phyloP scores from a whole-genome alignment of 1,284 basidiomycete species.

The Athelia sp. region DNA sequence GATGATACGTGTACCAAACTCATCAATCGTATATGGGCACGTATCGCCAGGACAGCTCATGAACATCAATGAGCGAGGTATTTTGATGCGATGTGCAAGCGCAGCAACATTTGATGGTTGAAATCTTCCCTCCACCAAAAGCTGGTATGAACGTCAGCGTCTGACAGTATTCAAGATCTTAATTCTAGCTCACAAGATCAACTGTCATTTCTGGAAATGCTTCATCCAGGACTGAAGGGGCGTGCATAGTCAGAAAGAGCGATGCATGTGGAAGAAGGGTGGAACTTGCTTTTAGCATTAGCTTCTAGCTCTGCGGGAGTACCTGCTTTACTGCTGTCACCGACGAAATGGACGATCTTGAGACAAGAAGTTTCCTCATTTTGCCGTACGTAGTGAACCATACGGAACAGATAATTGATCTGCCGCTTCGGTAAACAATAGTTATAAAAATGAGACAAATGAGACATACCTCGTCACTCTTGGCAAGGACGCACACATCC shows the following conservation, averaged over 20 bases:
- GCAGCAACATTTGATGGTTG: conserved; percentile 38
- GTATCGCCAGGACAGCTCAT: conserved; percentile 43
- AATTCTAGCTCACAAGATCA: conserved; percentile 41
- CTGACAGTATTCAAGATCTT: too few relatives aligned
- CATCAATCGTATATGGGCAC: conserved; percentile 36
- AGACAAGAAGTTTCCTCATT: conserved; percentile 67
- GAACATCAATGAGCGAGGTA: conserved; percentile 47
- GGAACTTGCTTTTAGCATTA: conserved; percentile 59
- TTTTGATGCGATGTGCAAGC: conserved; percentile 37
- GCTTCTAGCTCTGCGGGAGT: conserved; percentile 58
- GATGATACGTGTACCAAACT: conserved; percentile 47
- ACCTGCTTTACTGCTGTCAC: conserved; percentile 33
- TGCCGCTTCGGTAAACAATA: too few relatives aligned
- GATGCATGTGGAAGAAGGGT: too few relatives aligned
- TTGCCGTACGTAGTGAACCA: conserved; percentile 56
- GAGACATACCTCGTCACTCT: conserved; percentile 60
- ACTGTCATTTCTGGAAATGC: conserved; percentile 59
- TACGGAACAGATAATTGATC: conserved; percentile 60
- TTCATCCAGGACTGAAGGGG: conserved; percentile 58
- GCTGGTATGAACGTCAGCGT: too few relatives aligned
- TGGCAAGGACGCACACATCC: conserved; percentile 55
- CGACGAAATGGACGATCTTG: conserved; percentile 63
- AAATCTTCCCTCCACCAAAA: conserved; percentile 44
- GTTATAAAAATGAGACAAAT: too few relatives aligned
- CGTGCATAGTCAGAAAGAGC: too few relatives aligned